Conservation (phyloP, 345 rosid genomes). For the Sisymbrium altissimum region DNA sequence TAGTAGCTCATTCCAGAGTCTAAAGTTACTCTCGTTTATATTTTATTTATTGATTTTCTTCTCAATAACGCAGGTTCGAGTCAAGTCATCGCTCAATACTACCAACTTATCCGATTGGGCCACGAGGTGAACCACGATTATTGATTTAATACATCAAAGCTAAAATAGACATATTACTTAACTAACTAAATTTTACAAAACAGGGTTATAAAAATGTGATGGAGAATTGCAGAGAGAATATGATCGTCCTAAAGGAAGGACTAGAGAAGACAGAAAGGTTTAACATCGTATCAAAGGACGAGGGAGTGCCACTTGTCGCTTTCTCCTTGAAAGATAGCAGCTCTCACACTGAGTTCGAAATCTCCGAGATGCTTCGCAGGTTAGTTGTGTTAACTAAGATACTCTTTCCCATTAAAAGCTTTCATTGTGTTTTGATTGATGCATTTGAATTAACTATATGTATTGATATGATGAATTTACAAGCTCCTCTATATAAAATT, state of each 20-base stretch:
- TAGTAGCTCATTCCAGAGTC: no score
- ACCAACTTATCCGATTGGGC: conserved; percentile 37
- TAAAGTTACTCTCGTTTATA: no score
- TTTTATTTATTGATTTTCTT: not conserved
- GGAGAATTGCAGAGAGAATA: conserved; percentile 71
- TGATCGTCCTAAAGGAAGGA: conserved; percentile 57
- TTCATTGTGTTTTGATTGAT: not conserved
- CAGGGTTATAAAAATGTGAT: conserved; percentile 48
- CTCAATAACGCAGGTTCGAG: conserved; percentile 31
- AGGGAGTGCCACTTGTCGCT: conserved; percentile 80
- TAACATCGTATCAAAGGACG: conserved; percentile 64
- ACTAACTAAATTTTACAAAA: not conserved
- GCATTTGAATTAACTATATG: not conserved
- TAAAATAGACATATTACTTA: not conserved
- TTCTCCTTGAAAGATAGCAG: conserved; percentile 66
- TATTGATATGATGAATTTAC: not conserved
- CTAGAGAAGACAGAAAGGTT: conserved; percentile 56
- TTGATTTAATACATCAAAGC: not conserved
- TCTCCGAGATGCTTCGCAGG: conserved; percentile 42
- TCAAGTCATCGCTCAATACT: conserved; percentile 40
- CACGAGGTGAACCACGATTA: conserved; percentile 24
- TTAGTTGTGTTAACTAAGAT: conserved; percentile 2
- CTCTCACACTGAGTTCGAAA: conserved; percentile 55
- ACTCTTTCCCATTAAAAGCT: not conserved
- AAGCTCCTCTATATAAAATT: not conserved